Base-by-base conservation (phyloP, 2,329 filamentous ascomycete genomes). In the Microdochium nivale region DNA sequence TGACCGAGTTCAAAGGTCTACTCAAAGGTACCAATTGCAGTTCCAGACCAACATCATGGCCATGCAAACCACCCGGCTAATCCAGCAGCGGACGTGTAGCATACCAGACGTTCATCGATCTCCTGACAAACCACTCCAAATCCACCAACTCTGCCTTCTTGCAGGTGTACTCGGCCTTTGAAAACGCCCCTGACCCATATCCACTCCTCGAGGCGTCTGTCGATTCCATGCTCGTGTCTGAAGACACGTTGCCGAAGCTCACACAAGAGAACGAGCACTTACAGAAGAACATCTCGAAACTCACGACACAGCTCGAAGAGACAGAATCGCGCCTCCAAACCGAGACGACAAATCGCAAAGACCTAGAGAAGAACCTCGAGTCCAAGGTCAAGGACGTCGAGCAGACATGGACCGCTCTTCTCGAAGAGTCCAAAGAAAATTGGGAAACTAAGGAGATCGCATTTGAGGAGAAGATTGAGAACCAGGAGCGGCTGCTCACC, bases 71-170 rank as follows among this genome's bases (percentile, higher is more conserved):
- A n/a, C n/a, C n/a, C n/a, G n/a, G n/a, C n/a, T n/a, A n/a, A n/a
- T n/a, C n/a, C n/a, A n/a, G n/a, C n/a, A n/a, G n/a, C n/a, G n/a
- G n/a, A 25, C 50, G 19, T 33, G 55, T 67, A 92, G 90, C 91
- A 49, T 99, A 99, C 74, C 94, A 99, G 71, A 87, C 86, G 50
- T 99, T 97, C 65, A 96, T 99, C 67, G 94, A 99, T 65, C 84
- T 96, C 53, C 79, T 99, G 55, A 95, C 94, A 21, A 96, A 92
- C 67, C 92, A 97, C 68, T 94, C 90, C 60, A 99, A 99, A 70
- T 83, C 89, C 5, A 89, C 94, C 51, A 95, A 95, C 60, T 91
- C 90, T 16, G 87, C 91, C 7, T 99, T 99, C 65, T 76, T 99
- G 55, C 89, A 95, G 62, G 78, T 94, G 25, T 99, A 99, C 67